A percentile compares a stretch with the other conserved stretches of the same genome.
Evolutionary conservation across 805 yeast species (phyloP).

Genomic region (Priceomyces fermenticarens): DNA sequence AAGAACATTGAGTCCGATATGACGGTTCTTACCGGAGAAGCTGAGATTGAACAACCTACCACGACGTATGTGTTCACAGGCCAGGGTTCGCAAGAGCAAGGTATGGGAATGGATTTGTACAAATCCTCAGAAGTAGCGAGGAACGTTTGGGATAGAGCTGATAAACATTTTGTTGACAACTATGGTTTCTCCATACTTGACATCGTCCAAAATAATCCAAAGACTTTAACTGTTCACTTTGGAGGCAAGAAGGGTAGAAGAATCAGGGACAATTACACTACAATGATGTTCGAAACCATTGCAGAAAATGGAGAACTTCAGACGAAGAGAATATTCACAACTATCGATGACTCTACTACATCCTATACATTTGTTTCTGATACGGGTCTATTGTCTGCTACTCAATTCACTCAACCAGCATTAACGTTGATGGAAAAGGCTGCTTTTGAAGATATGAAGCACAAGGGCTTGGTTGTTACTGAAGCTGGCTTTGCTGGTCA

Average conservation of each 20-base stretch:
- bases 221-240: slow-evolving; percentile 90
- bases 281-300: slow-evolving; percentile 97
- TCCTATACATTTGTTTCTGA: slow-evolving; percentile 89
- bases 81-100: slow-evolving; percentile 99
- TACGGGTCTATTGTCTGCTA: slow-evolving; percentile 92
- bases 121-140: slow-evolving; percentile 87
- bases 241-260: slow-evolving; percentile 97
- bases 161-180: slow-evolving; percentile 82
- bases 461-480: slow-evolving; percentile 91
- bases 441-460: slow-evolving; percentile 93
- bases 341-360: slow-evolving; percentile 74
- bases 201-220: slow-evolving; percentile 94
- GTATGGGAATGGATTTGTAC: slow-evolving; percentile 99
- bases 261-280: slow-evolving; percentile 89
- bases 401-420: slow-evolving; percentile 99
- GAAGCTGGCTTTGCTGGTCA: slow-evolving; percentile 98
- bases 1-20: slow-evolving; percentile 76
- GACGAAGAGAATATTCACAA: slow-evolving; percentile 94
- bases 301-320: slow-evolving; percentile 77
- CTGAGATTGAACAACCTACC: slow-evolving; percentile 97
- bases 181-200: slow-evolving; percentile 97
- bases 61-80: slow-evolving; percentile 98
- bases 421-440: slow-evolving; percentile 99
- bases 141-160: slow-evolving; percentile 98
- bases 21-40: slow-evolving; percentile 86